Evolutionary conservation across 139 green algal species (phyloP).

Genomic region (Chlamydomonas sphaeroides): DNA sequence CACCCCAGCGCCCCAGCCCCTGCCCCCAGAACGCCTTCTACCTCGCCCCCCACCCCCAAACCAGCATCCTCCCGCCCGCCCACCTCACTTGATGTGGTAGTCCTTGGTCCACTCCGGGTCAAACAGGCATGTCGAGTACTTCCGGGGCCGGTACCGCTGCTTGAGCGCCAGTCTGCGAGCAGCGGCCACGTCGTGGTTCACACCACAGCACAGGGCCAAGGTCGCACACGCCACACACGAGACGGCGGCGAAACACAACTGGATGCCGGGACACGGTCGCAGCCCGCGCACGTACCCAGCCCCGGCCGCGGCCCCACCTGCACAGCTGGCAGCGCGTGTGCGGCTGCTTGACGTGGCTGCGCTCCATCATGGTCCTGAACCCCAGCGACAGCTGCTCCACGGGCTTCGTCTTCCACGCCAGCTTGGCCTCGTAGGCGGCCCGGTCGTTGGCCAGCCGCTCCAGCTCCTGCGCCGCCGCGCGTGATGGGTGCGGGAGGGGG

Average conservation of each 20-base stretch:
- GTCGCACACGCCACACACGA: too few species aligned
- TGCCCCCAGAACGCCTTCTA: too few species aligned
- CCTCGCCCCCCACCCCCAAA: too few species aligned
- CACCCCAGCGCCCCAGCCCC: too few species aligned
- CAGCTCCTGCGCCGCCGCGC: slow-evolving; percentile 18
- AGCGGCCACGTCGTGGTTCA: too few species aligned
- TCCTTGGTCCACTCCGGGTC: slow-evolving; percentile 19
- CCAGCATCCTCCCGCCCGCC: not conserved
- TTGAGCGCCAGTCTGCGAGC: not conserved
- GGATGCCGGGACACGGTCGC: too few species aligned
- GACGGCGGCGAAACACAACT: too few species aligned
- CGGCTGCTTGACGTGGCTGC: slow-evolving; percentile 12
- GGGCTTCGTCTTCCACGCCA: slow-evolving; percentile 37
- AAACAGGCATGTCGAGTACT: slow-evolving; percentile 36
- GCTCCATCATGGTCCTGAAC: slow-evolving; percentile 12
- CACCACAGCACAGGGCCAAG: too few species aligned
- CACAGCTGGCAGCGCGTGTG: slow-evolving; percentile 41
- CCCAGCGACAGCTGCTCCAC: slow-evolving; percentile 13
- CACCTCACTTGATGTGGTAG: not conserved
- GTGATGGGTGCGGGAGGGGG: too few species aligned
- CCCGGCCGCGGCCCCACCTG: too few species aligned
- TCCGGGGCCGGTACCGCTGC: slow-evolving; percentile 12
- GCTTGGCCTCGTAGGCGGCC: slow-evolving; percentile 36
- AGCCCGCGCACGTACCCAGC: too few species aligned
- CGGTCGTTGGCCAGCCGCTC: slow-evolving; percentile 9